These are phyloP conservation scores for Phialophora tarda DNA, from an alignment of 2,329 filamentous ascomycete genomes.

Conservation along the genomic window DNA sequence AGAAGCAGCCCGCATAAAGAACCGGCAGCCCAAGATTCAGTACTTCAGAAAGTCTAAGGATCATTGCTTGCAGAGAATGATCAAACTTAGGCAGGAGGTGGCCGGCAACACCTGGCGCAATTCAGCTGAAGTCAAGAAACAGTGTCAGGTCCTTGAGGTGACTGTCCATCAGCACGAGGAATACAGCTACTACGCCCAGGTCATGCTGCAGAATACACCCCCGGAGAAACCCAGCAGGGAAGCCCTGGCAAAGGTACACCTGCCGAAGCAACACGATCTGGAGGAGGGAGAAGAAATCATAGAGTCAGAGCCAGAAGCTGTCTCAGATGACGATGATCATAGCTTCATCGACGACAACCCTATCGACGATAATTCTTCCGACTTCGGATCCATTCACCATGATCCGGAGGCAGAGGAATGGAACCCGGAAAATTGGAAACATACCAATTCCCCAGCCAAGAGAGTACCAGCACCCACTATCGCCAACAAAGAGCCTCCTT, in stretches of 20 bases:
- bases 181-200: constrained; percentile 52
- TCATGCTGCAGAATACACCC: constrained; percentile 47
- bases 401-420: constrained; percentile 28
- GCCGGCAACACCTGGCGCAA: constrained; percentile 59
- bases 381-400: constrained; percentile 30
- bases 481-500: not conserved
- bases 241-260: constrained; percentile 14
- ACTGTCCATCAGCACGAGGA: constrained; percentile 65
- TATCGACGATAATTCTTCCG: constrained; percentile 30
- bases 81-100: constrained; percentile 62
- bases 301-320: constrained; percentile 37
- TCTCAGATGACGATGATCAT: constrained; percentile 51
- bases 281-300: constrained; percentile 59
- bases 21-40: constrained; percentile 52
- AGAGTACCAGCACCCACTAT: not conserved
- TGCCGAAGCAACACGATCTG: constrained; percentile 22
- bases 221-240: constrained; percentile 37
- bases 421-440: constrained; percentile 20
- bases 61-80: constrained; percentile 58
- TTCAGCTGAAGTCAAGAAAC: constrained; percentile 58
- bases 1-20: constrained; percentile 54
- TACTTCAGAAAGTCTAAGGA: constrained; percentile 52
- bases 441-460: not conserved
- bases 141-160: constrained; percentile 66
- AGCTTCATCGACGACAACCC: constrained; percentile 55